Conservation (phyloP, 345 rosid species). For the Iberis pinnata region DNA sequence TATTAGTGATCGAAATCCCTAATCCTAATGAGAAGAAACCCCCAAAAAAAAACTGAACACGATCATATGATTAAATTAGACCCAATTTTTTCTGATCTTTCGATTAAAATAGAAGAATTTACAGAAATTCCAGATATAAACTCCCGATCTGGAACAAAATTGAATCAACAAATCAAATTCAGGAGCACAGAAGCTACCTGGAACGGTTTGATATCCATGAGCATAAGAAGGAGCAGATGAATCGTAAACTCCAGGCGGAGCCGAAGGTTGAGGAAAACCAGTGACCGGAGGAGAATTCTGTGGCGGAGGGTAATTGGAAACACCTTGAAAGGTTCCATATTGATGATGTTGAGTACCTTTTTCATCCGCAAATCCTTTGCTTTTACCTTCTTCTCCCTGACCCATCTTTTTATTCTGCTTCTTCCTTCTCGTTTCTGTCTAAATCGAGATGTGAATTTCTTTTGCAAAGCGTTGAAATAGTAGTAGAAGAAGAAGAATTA, state of each 20-base stretch:
- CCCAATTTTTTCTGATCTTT: too few species aligned
- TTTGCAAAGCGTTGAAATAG: too few species aligned
- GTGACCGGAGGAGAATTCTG: slow-evolving; percentile 44
- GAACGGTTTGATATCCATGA: slow-evolving; percentile 67
- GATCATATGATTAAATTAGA: too few species aligned
- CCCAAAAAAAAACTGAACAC: too few species aligned
- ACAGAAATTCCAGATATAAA: not conserved
- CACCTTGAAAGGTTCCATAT: slow-evolving; percentile 96
- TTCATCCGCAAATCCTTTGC: slow-evolving; percentile 30
- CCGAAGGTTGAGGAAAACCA: slow-evolving; percentile 82
- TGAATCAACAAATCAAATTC: not conserved
- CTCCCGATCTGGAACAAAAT: not conserved
- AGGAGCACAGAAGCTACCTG: slow-evolving; percentile 34
- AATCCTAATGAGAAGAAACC: too few species aligned
- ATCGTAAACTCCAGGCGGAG: slow-evolving; percentile 60
- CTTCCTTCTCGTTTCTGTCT: too few species aligned
- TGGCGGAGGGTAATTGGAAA: slow-evolving; percentile 74
- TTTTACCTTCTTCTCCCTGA: slow-evolving; percentile 36
- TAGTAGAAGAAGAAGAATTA: too few species aligned
- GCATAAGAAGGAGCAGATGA: slow-evolving; percentile 45
- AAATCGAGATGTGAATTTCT: too few species aligned
- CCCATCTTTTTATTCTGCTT: slow-evolving; percentile 24
- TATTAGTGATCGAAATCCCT: not conserved
- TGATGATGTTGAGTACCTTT: slow-evolving; percentile 40
- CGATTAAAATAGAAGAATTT: too few species aligned